phyloP scores from a whole-genome alignment of 2,329 filamentous ascomycete species.

The Podosphaera aphanis region DNA sequence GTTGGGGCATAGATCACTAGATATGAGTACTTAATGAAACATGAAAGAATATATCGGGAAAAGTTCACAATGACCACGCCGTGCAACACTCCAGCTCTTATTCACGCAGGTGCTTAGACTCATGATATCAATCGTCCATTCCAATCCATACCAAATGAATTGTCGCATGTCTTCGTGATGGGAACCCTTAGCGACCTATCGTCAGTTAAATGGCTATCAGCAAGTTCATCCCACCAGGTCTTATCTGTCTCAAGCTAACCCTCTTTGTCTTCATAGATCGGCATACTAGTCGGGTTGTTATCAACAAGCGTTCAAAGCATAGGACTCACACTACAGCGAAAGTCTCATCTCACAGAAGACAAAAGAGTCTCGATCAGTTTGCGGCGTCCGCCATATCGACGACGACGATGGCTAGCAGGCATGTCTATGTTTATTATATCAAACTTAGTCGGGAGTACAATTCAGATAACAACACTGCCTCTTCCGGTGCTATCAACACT shows the following conservation, averaged over 20 bases:
- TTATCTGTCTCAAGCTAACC: conserved; percentile 1
- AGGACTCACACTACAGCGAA: conserved; percentile 84
- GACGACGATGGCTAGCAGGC: conserved; percentile 84
- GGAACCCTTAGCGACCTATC: conserved; percentile 53
- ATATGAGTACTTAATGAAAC: background rate
- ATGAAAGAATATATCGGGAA: background rate
- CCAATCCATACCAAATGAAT: conserved; percentile 12
- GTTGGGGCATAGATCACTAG: background rate
- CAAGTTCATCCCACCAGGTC: conserved; percentile 20
- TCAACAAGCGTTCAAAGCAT: conserved; percentile 90
- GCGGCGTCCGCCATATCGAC: conserved; percentile 66
- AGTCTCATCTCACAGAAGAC: conserved; percentile 94
- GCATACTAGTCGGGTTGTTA: conserved; percentile 75
- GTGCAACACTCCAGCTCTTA: background rate
- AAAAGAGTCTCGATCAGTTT: conserved; percentile 59
- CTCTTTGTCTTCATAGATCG: conserved; percentile 33
- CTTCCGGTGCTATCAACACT: conserved; percentile 84
- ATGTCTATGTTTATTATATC: conserved; percentile 95
- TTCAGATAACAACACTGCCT: conserved; percentile 90
- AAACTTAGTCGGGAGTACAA: conserved; percentile 82
- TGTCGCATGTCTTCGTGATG: conserved; percentile 25
- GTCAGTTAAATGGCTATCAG: conserved; percentile 54
- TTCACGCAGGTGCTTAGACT: conserved; percentile 1
- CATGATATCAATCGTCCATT: background rate
- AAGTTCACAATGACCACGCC: background rate